Conservation (phyloP, 1,284 basidiomycete species). For the Moesziomyces sp. region DNA sequence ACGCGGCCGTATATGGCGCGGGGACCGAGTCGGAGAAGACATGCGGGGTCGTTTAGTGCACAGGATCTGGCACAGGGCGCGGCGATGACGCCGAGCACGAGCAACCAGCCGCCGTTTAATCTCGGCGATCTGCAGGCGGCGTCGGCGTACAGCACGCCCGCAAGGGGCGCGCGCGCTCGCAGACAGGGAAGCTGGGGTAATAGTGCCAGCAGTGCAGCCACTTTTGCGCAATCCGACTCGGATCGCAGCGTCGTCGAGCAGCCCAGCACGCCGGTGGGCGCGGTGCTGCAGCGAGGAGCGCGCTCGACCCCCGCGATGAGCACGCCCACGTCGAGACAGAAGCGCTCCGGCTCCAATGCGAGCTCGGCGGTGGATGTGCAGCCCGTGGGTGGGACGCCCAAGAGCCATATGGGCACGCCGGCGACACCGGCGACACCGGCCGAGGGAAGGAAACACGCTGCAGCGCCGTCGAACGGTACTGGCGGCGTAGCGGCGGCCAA, state of each 20-base stretch:
- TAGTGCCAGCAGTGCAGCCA: conserved; percentile 29
- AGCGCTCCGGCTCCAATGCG: conserved; percentile 36
- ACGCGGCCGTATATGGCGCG: conserved; percentile 29
- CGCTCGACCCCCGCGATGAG: conserved; percentile 22
- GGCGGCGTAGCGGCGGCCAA: conserved; percentile 25
- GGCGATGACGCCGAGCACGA: conserved; percentile 41
- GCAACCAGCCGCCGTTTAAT: conserved; percentile 41
- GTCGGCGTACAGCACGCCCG: conserved; percentile 40
- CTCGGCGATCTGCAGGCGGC: conserved; percentile 39
- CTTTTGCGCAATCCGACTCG: conserved; percentile 29
- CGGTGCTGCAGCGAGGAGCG: conserved; percentile 4
- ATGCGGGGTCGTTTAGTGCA: conserved; percentile 62
- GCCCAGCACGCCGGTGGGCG: conserved; percentile 31
- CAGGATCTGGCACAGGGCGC: conserved; percentile 60
- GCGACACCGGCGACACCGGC: conserved; percentile 15
- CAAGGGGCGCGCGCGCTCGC: conserved; percentile 12
- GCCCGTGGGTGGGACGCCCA: conserved; percentile 11
- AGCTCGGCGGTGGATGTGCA: conserved; percentile 23
- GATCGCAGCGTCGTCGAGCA: conserved; percentile 25
- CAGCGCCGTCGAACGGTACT: conserved; percentile 13
- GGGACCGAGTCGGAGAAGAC: conserved; percentile 41
- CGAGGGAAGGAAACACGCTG: conserved; percentile 7
- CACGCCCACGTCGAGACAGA: conserved; percentile 38
- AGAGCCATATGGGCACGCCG: conserved; percentile 30
- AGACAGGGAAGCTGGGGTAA: conserved; percentile 29